Evolutionary conservation across 176 grass and related monocot species (phyloP).

Genomic region (Musa acuminata): DNA sequence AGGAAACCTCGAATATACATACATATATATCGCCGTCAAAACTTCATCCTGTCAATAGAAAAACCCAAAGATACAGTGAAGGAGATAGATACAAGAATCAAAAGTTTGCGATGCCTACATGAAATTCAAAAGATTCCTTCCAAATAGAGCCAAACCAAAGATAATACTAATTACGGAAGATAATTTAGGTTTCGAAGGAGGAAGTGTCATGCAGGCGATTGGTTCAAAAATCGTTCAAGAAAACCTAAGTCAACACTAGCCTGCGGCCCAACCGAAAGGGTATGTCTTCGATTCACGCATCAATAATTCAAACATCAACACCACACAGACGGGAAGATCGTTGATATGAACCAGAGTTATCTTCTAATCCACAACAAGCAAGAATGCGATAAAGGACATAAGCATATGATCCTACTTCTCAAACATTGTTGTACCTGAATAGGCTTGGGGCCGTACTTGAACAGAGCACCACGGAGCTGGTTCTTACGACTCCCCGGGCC

Average conservation of each 20-base stretch:
- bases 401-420: neutral
- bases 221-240: neutral
- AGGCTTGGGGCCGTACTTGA: conserved; percentile 88
- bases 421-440: conserved; percentile 42
- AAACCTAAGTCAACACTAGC: neutral
- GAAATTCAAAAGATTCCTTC: no score
- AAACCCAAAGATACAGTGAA: no score
- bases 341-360: neutral
- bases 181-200: neutral
- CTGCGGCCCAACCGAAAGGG: neutral
- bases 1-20: no score
- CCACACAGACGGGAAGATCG: neutral
- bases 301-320: neutral
- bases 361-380: neutral
- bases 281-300: neutral
- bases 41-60: no score
- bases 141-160: no score
- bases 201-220: neutral
- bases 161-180: neutral
- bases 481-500: conserved; percentile 32
- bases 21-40: no score
- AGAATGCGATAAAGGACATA: neutral
- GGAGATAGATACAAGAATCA: no score
- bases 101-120: no score
- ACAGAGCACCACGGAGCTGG: conserved; percentile 57